Percentiles rank a stretch among this genome's conserved stretches.
These are phyloP conservation scores for Penicillium brevicompactum DNA, from an alignment of 2,329 filamentous ascomycete species.

Conservation along the genomic window DNA sequence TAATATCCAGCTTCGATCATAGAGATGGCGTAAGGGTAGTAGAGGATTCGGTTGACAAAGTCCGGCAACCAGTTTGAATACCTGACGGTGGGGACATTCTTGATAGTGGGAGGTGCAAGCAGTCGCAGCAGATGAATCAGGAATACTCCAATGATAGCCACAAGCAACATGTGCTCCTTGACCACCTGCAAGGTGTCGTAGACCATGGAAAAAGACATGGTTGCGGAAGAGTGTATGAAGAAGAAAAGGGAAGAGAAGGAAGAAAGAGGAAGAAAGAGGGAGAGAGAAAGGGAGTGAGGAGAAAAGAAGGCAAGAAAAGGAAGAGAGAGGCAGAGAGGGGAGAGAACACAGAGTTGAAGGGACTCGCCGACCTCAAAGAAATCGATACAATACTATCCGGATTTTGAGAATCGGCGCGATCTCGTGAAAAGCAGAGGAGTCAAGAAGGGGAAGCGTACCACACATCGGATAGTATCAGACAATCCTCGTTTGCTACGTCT, in stretches of 20 bases:
- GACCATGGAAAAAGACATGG: neutral
- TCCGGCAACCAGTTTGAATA: slow-evolving; percentile 24
- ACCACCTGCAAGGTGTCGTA: neutral
- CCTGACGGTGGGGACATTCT: slow-evolving; percentile 26
- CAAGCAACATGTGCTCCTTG: slow-evolving; percentile 9
- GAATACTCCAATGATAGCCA: slow-evolving; percentile 13
- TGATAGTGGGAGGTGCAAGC: slow-evolving; percentile 9
- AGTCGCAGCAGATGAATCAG: slow-evolving; percentile 10
- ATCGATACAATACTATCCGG: neutral
- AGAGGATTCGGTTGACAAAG: slow-evolving; percentile 29
- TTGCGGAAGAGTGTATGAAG: neutral
- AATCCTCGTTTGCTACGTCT: slow-evolving; percentile 4
- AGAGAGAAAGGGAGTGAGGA: neutral
- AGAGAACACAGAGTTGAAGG: neutral
- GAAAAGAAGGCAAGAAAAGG: neutral
- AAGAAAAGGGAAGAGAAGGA: neutral
- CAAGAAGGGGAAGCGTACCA: slow-evolving; percentile 14
- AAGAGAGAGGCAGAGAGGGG: neutral
- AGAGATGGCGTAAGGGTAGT: slow-evolving; percentile 21
- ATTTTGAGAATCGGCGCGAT: neutral
- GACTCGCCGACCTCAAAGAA: neutral
- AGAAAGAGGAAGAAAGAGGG: neutral
- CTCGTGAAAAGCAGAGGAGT: slow-evolving; percentile 5
- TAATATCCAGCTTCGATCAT: slow-evolving; percentile 31
- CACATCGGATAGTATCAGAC: slow-evolving; percentile 22